A percentile compares a stretch with the other conserved stretches of the same genome.
These are phyloP conservation scores for Thelephora aurantiotincta DNA, from an alignment of 768 basidiomycete species.

Conservation along the genomic window DNA sequence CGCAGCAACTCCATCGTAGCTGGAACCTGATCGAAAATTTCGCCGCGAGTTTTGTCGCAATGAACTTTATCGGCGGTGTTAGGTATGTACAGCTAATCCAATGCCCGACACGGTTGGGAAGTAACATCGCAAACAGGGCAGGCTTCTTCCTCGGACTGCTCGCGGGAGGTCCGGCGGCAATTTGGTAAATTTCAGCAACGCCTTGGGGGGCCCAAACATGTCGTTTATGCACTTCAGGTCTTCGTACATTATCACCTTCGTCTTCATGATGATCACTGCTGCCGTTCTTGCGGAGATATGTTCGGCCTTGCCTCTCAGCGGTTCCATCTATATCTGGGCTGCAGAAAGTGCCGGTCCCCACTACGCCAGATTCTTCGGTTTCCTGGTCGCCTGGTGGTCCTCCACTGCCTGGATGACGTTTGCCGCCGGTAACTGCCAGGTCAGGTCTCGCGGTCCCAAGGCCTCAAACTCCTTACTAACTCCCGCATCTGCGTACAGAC, in stretches of 20 bases:
- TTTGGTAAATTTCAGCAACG: slow-evolving; percentile 39
- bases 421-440: slow-evolving; percentile 78
- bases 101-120: not conserved
- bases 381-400: slow-evolving; percentile 88
- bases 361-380: slow-evolving; percentile 76
- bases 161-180: slow-evolving; percentile 77
- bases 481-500: slow-evolving; percentile 29
- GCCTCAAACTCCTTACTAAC: not conserved
- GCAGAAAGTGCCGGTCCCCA: slow-evolving; percentile 86
- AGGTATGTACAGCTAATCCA: slow-evolving; percentile 28
- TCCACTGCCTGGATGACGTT: slow-evolving; percentile 97
- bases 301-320: slow-evolving; percentile 75
- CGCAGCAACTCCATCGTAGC: slow-evolving; percentile 70
- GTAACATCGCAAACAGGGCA: slow-evolving; percentile 29
- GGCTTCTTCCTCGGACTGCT: slow-evolving; percentile 69
- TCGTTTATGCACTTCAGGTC: slow-evolving; percentile 37
- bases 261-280: slow-evolving; percentile 84
- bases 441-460: slow-evolving; percentile 15
- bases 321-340: slow-evolving; percentile 92
- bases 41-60: slow-evolving; percentile 76
- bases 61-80: slow-evolving; percentile 84
- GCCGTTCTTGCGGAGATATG: slow-evolving; percentile 82
- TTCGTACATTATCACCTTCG: slow-evolving; percentile 65
- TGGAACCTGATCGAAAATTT: slow-evolving; percentile 81
- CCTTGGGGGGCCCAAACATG: not conserved